Conservation (phyloP, 257 asterid species). For the Voacanga thouarsii region DNA sequence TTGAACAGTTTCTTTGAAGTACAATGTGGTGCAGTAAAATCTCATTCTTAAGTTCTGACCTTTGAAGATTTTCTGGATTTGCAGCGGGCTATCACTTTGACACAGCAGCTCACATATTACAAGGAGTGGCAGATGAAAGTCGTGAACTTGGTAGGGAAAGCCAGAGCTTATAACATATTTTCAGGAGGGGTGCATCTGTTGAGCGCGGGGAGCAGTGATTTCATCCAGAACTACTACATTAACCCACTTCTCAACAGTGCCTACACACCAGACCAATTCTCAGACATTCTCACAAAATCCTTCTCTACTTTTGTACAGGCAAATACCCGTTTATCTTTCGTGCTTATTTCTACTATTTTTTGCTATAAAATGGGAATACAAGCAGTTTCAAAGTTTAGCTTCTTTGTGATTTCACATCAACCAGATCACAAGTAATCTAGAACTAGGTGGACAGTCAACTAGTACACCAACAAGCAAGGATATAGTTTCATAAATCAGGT, state of each 20-base stretch:
- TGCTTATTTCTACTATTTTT: not conserved
- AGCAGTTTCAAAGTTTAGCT: not conserved
- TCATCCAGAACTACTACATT: constrained; percentile 69
- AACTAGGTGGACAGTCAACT: not conserved
- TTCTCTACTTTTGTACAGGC: constrained; percentile 61
- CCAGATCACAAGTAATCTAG: not conserved
- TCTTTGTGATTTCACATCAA: not conserved
- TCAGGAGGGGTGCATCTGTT: constrained; percentile 66
- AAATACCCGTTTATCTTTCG: not conserved
- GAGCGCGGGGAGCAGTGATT: constrained; percentile 90
- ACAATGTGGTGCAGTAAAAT: not conserved
- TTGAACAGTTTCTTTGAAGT: not conserved
- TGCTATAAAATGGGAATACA: not conserved
- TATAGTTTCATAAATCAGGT: not conserved
- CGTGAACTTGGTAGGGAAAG: constrained; percentile 52
- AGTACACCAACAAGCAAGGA: not conserved
- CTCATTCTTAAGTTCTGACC: not conserved
- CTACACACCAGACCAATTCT: constrained; percentile 54
- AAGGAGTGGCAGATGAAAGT: constrained; percentile 67
- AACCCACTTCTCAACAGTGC: constrained; percentile 49
- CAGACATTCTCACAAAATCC: constrained; percentile 55
- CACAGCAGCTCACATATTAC: constrained; percentile 56
- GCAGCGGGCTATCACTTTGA: constrained; percentile 64
- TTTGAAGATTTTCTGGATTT: constrained; percentile 9
- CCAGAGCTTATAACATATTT: constrained; percentile 46